Percentiles rank a stretch among this genome's conserved stretches.
Evolutionary conservation across 768 basidiomycete genomes (phyloP).

Genomic region (Podaxis sp.): DNA sequence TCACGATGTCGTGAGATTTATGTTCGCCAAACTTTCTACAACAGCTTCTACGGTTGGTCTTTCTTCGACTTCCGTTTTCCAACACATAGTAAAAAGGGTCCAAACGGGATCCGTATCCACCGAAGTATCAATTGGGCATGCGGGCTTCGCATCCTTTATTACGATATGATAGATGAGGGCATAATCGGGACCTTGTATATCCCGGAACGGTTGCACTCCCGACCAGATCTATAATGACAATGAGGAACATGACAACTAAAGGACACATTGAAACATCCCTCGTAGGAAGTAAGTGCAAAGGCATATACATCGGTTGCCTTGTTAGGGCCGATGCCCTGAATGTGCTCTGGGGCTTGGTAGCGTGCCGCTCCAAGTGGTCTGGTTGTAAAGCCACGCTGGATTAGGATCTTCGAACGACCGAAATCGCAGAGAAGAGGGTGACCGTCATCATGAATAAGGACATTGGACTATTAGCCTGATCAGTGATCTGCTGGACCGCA

Average conservation of each 20-base stretch:
- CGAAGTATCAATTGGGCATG: neutral
- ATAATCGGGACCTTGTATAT: neutral
- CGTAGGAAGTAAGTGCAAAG: conserved; percentile 14
- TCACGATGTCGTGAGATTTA: neutral
- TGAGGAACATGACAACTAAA: neutral
- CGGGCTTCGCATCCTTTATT: neutral
- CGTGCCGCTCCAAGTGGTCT: neutral
- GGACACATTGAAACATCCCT: conserved; percentile 9
- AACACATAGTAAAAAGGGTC: neutral
- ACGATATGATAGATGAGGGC: neutral
- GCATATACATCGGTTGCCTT: conserved; percentile 18
- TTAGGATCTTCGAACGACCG: neutral
- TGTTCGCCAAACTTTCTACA: neutral
- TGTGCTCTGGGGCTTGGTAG: conserved; percentile 6
- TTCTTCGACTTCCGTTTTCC: neutral
- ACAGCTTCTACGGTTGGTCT: neutral
- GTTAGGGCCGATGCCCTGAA: conserved; percentile 5
- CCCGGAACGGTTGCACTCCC: neutral
- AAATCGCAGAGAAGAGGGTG: conserved; percentile 3
- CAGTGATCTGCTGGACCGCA: neutral
- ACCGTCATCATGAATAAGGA: conserved; percentile 1
- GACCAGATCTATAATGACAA: neutral
- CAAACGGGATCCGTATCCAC: neutral
- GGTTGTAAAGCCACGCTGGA: neutral
- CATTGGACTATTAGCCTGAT: neutral